Evolutionary conservation across 2,329 filamentous ascomycete genomes (phyloP).

Genomic region (Pseudocercospora cruenta): DNA sequence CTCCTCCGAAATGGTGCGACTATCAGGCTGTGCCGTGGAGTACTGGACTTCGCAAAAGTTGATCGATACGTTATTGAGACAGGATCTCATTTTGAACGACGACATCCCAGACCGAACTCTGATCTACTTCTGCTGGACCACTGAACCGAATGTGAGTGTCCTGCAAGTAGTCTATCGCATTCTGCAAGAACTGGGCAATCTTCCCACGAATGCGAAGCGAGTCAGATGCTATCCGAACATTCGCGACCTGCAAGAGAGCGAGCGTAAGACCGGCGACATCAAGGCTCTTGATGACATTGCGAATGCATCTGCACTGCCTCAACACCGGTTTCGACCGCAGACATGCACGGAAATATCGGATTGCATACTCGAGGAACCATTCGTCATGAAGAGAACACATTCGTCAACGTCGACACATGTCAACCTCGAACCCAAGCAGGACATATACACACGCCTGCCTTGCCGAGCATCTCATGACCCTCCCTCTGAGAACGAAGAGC

Average conservation of each 20-base stretch:
- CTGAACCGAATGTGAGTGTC: neutral
- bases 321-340: slow-evolving; percentile 10
- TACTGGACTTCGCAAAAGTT: slow-evolving; percentile 6
- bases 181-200: neutral
- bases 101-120: neutral
- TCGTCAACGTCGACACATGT: slow-evolving; percentile 3
- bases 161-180: neutral
- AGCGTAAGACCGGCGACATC: slow-evolving; percentile 17
- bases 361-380: slow-evolving; percentile 2
- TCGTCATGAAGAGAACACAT: slow-evolving; percentile 11
- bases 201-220: neutral
- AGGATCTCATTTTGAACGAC: neutral
- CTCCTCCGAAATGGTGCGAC: slow-evolving; percentile 4
- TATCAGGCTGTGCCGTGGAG: neutral
- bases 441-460: neutral
- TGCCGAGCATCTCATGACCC: neutral
- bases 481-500: neutral
- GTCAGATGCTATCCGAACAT: slow-evolving; percentile 12
- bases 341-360: neutral
- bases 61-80: neutral
- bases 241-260: slow-evolving; percentile 11
- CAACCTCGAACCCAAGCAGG: neutral
- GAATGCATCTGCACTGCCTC: neutral
- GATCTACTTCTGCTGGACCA: slow-evolving; percentile 9
- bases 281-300: slow-evolving; percentile 10